Conservation (phyloP, 139 green algal species). For the Penium margaritaceum region DNA sequence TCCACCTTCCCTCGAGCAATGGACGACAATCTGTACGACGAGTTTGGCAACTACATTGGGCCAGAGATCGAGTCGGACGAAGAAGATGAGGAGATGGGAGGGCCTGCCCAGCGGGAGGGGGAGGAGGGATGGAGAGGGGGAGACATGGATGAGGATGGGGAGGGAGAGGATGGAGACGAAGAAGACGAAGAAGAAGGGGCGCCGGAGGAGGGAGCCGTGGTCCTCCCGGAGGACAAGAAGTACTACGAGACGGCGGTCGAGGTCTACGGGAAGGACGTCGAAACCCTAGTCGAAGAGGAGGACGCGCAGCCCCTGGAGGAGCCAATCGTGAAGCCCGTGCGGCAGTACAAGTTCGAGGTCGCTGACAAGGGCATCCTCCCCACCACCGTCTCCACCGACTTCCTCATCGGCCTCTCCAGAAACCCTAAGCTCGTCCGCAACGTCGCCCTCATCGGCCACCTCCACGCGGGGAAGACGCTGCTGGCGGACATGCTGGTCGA, state of each 20-base stretch:
- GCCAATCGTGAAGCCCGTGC: constrained; percentile 87
- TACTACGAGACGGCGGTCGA: constrained; percentile 95
- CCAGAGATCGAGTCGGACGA: constrained; percentile 58
- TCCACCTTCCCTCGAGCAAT: constrained; percentile 48
- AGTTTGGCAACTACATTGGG: constrained; percentile 98
- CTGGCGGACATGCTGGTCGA: constrained; percentile 97
- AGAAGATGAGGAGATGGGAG: constrained; percentile 52
- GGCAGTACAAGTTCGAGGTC: constrained; percentile 64
- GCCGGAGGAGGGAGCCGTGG: constrained; percentile 50
- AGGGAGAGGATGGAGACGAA: not conserved
- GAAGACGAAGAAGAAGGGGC: constrained; percentile 40
- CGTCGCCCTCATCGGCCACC: constrained; percentile 79
- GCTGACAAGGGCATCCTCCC: constrained; percentile 30
- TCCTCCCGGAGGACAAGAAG: constrained; percentile 97
- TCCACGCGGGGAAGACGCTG: constrained; percentile 95
- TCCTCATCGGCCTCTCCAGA: constrained; percentile 68
- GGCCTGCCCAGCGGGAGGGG: too few relatives aligned
- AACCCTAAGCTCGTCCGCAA: constrained; percentile 82
- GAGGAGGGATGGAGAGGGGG: too few relatives aligned
- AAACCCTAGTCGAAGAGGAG: constrained; percentile 94
- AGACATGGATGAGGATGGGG: constrained; percentile 24
- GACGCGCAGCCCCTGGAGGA: constrained; percentile 92
- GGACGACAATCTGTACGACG: constrained; percentile 81
- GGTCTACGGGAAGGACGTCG: constrained; percentile 77
- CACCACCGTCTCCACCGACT: constrained; percentile 27